Base-by-base conservation (phyloP, 148 eudicot species). In the Camellia lanceoleosa region DNA sequence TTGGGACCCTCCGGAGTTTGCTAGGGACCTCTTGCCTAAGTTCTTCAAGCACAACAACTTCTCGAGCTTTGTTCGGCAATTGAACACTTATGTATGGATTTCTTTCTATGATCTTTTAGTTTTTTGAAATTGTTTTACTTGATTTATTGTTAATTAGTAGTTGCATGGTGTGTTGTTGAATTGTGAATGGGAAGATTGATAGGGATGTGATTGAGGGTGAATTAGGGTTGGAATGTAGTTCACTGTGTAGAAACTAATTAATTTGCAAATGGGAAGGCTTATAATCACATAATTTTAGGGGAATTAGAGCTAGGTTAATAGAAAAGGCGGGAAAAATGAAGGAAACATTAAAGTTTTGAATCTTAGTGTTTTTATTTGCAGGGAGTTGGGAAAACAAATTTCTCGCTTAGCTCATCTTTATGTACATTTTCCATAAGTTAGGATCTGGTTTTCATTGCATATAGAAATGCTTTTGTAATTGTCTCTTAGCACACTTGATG, bases 21-120 rank as follows among this genome's bases (percentile, higher is more conserved):
- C 87, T 10, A 80, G 86, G 47, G 93, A 94, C 47, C 84, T 94
- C 16, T 85, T 94, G 87, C 98, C 98, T 0, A 92, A 94, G 88
- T 86, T 87, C 75, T 94, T 94, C 75, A 94, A 94, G 91, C 98
- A 94, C 46, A 94, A 87, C 20, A 94, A 94, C n/a, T 94, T 94
- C 89, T 92, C 96, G 79, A 92, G 96, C 81, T 94, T 94, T 38
- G 98, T 94, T 75, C 91, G 98, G 10, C 98, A 94, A 80, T 85
- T 94, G 60, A 94, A 94, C 76, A 92, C 98, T 73, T 94, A 92
- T 84, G 96, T 94, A 91, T 78, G 88, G 58, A 16, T 4, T 62
- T 63, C 49, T 78, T 42, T n/a, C 47, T 67, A 0, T 41, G 23
- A 47, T 52, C 19, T 78, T 30, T 54, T 7, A 18, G 63, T 42